Evolutionary conservation across 192 early-diverging fungal genomes (phyloP), one percentile per base, ranked within the genome.

Genomic region (Helicostylum pulchrum): DNA sequence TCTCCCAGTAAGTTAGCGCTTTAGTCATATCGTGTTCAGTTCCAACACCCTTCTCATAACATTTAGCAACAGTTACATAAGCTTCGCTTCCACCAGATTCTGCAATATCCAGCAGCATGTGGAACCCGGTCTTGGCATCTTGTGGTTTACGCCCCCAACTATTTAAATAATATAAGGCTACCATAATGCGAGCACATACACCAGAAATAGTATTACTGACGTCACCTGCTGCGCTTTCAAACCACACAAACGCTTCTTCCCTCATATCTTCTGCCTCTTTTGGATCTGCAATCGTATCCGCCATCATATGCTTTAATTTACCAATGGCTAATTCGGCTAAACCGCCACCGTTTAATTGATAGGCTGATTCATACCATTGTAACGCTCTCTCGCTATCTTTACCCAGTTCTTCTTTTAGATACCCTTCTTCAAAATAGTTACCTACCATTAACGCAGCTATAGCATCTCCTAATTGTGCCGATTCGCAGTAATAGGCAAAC

Each of bases 21-120:
- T 59, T 14, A n/a, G 21, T 31, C 51, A 56, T 30, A 44, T 63
- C 32, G 17, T 46, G 23, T 0, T 61, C 42, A 14, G 61, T 53
- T 14, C 68, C 74, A 34, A 66, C 49, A 30, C 74, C 74, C 9
- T 63, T 20, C 30, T 75, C 68, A 52, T 75, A 75, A 23, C 74
- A 75, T 42, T 59, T 65, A 19, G 68, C 74, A 15, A 75, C 50
- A 32, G 56, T 53, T 8, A 56, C 23, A 31, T 67, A 64, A 0
- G 74, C 67, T 34, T 71, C 68, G n/a, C 61, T 60, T 36, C 45
- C 50, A 36, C 64, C 74, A 11, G 57, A 19, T 32, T 67, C 39
- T 8, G 74, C 68, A 17, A 64, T 53, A 23, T 43, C 64, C 2
- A 67, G 14, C 15, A 75, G 49, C 9, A 57, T 21, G 1, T 44